A percentile compares a stretch with the other conserved stretches of the same genome.
phyloP scores from a whole-genome alignment of 805 yeast genomes.

The Sugiyamaella marilandica region DNA sequence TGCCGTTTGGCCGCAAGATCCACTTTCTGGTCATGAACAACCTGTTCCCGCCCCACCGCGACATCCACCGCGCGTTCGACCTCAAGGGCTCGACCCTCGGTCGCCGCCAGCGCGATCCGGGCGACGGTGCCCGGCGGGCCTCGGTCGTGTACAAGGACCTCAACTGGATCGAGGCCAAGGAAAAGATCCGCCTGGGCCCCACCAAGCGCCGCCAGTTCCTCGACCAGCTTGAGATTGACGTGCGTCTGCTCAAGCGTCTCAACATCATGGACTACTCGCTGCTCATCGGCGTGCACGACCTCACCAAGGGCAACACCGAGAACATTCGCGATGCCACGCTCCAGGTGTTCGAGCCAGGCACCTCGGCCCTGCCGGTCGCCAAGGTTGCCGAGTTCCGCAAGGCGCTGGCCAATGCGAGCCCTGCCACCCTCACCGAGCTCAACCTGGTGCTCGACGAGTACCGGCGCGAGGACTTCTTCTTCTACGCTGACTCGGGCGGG shows the following conservation, averaged over 20 bases:
- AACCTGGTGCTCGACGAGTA: constrained; percentile 24
- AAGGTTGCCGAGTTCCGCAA: constrained; percentile 33
- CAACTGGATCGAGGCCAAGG: constrained; percentile 73
- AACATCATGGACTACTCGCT: constrained; percentile 96
- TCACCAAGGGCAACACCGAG: constrained; percentile 50
- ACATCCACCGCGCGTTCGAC: constrained; percentile 80
- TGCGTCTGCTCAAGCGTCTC: constrained; percentile 59
- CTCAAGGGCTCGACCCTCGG: constrained; percentile 92
- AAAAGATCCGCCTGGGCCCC: constrained; percentile 72
- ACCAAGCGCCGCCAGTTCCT: constrained; percentile 54
- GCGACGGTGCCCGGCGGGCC: constrained; percentile 18
- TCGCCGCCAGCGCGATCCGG: constrained; percentile 37
- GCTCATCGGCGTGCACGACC: constrained; percentile 81
- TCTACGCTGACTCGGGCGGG: constrained; percentile 83
- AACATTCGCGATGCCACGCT: constrained; percentile 33
- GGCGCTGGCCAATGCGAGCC: constrained; percentile 31
- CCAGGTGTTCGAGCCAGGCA: constrained; percentile 33
- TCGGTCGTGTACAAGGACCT: constrained; percentile 70
- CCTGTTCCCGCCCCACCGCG: constrained; percentile 88
- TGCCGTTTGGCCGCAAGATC: constrained; percentile 77
- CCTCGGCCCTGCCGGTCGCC: constrained; percentile 14
- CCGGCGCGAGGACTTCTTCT: constrained; percentile 40
- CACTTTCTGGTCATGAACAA: constrained; percentile 97
- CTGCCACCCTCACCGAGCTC: constrained; percentile 31
- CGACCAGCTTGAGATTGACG: constrained; percentile 71